phyloP scores from a whole-genome alignment of 2,329 filamentous ascomycete species.

The Paraphoma sp. region DNA sequence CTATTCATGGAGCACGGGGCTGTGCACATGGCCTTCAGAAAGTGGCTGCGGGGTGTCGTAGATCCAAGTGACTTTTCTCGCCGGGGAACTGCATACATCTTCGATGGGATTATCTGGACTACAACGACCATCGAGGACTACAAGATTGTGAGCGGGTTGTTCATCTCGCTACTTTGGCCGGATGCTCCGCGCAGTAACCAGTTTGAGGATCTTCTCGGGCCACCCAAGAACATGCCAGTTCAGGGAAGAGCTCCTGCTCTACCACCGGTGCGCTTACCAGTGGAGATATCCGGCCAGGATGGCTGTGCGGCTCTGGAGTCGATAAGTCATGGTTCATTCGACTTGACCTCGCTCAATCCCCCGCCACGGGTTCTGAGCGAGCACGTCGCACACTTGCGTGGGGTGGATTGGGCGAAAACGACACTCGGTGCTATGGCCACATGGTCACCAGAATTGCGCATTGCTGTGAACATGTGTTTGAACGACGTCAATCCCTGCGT shows the following conservation, averaged over 20 bases:
- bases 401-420: constrained; percentile 74
- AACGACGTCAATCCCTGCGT: constrained; percentile 59
- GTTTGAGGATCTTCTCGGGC: constrained; percentile 9
- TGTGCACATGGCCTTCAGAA: constrained; percentile 31
- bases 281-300: too few species aligned
- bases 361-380: constrained; percentile 56
- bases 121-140: constrained; percentile 27
- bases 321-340: constrained; percentile 14
- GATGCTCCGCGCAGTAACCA: constrained; percentile 8
- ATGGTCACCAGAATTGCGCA: constrained; percentile 73
- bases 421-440: constrained; percentile 73
- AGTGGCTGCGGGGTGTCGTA: constrained; percentile 29
- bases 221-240: constrained; percentile 52
- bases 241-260: constrained; percentile 45
- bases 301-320: background rate
- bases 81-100: constrained; percentile 27
- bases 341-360: constrained; percentile 16
- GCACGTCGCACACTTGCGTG: constrained; percentile 74
- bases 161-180: constrained; percentile 13
- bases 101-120: constrained; percentile 37
- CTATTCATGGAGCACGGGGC: constrained; percentile 21
- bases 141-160: constrained; percentile 39
- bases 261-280: constrained; percentile 15
- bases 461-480: constrained; percentile 80
- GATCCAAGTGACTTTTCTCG: constrained; percentile 14